Evolutionary conservation across 306 rosid genomes (phyloP), one percentile per base, ranked within the genome.

Genomic region (Inga oerstediana): DNA sequence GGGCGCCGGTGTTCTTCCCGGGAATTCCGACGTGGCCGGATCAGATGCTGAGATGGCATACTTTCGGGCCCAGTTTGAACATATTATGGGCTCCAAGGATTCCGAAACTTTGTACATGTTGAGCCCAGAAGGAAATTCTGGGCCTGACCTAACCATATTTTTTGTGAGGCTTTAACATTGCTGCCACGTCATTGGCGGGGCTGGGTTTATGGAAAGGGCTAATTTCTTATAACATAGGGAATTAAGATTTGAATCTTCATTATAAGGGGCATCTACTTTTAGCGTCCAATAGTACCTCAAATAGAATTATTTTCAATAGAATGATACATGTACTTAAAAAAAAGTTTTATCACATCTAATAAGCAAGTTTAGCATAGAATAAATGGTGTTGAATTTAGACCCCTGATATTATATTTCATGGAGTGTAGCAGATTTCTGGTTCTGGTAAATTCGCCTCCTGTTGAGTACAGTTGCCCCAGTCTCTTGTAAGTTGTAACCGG

Each of bases 1-100:
- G 98, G 98, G 98, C 3, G 98, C 95, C 5, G 98, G 97, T 1
- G 93, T 95, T 8, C 81, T 95, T 75, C 98, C 98, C 0, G 81
- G 88, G 41, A 85, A 78, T 43, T 74, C 76, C 0, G 90, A 88
- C 5, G 46, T 14, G 0, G 97, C 88, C 0, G 92, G 86, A 0
- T 82, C 82, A 0, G 93, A 95, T 24, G 91, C 84, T 0, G 97
- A 93, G 62, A 27, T 89, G 79, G 90, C 93, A 2, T 93, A 91
- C 82, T 84, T 95, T 85, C 78, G 97, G 11, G 93, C 95, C 16
- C 88, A 91, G 77, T 95, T 95, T 11, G 95, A 95, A 8, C 89
- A 89, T 5, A 85, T 91, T 0, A 88, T 92, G 7, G 98, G 98
- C 1, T 93, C 95, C 0, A 93, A 77, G 75, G 98, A 93, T 76